Conservation (phyloP, 2,329 filamentous ascomycete genomes). For the Fonsecaea multimorphosa region DNA sequence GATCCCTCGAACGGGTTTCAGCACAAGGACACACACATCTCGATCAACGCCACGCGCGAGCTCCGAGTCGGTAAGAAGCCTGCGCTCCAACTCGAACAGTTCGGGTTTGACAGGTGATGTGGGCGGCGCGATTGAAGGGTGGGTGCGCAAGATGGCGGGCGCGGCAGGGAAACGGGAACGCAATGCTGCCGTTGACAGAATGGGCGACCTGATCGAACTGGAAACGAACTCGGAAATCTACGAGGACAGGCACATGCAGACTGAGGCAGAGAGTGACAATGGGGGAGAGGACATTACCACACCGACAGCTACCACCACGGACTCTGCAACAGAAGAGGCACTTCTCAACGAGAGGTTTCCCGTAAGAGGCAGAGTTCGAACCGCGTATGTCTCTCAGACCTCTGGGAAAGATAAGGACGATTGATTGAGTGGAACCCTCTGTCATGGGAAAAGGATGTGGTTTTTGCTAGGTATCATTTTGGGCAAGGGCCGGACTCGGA, state of each 20-base stretch:
- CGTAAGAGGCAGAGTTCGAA: constrained; percentile 39
- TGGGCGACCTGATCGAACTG: constrained; percentile 54
- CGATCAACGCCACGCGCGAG: constrained; percentile 48
- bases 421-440: not conserved
- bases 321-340: constrained; percentile 35
- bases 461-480: not conserved
- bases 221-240: constrained; percentile 39
- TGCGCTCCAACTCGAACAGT: constrained; percentile 42
- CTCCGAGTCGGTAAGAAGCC: constrained; percentile 56
- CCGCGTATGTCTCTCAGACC: constrained; percentile 30
- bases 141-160: constrained; percentile 76
- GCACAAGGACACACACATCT: constrained; percentile 16
- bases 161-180: constrained; percentile 25
- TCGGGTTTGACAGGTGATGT: constrained; percentile 73
- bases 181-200: constrained; percentile 24
- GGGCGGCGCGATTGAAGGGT: constrained; percentile 85
- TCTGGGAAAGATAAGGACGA: constrained; percentile 26
- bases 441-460: too few relatives aligned
- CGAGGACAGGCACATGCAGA: not conserved
- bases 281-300: constrained; percentile 6
- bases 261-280: not conserved
- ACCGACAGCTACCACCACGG: not conserved
- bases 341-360: constrained; percentile 42
- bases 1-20: constrained; percentile 40
- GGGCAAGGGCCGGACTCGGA: not conserved